Evolutionary conservation across 306 rosid species (phyloP).

Genomic region (Myrica gale): DNA sequence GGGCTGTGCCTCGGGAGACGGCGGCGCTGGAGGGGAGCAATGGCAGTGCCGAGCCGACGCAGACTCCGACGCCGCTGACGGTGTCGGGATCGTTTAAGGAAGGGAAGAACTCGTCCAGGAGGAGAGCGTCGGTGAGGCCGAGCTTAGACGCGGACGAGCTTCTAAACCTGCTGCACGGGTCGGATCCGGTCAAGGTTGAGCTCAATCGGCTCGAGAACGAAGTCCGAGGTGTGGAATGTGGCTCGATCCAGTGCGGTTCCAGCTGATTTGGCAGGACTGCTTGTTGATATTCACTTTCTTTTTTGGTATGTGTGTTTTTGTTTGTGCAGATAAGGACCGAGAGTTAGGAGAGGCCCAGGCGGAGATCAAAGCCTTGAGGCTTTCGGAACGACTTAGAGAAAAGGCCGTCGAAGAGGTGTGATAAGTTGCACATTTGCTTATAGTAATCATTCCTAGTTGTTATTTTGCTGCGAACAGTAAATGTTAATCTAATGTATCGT

Average conservation of each 20-base stretch:
- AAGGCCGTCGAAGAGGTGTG: slow-evolving; percentile 97
- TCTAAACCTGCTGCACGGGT: slow-evolving; percentile 84
- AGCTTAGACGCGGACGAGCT: slow-evolving; percentile 95
- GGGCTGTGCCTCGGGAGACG: slow-evolving; percentile 34
- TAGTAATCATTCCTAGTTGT: not conserved
- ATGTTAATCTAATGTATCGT: not conserved
- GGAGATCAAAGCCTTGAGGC: slow-evolving; percentile 90
- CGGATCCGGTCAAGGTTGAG: slow-evolving; percentile 99
- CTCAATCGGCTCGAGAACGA: slow-evolving; percentile 98
- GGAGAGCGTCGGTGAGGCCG: slow-evolving; percentile 72
- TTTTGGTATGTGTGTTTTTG: slow-evolving; percentile 1
- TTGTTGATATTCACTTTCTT: slow-evolving; percentile 19
- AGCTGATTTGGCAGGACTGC: slow-evolving; percentile 35
- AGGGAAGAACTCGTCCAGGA: slow-evolving; percentile 78
- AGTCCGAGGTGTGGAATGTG: slow-evolving; percentile 90
- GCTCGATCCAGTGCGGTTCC: slow-evolving; percentile 68
- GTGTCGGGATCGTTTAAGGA: slow-evolving; percentile 92
- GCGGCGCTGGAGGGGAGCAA: slow-evolving; percentile 22
- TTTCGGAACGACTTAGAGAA: slow-evolving; percentile 86
- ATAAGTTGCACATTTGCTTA: not conserved
- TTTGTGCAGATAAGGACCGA: slow-evolving; percentile 86
- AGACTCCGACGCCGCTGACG: slow-evolving; percentile 46
- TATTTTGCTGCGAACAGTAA: not conserved
- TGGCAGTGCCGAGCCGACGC: slow-evolving; percentile 22
- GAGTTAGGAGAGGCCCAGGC: slow-evolving; percentile 91